These are phyloP conservation scores for Didymella arachidicola DNA, from an alignment of 2,329 filamentous ascomycete genomes.

Conservation along the genomic window DNA sequence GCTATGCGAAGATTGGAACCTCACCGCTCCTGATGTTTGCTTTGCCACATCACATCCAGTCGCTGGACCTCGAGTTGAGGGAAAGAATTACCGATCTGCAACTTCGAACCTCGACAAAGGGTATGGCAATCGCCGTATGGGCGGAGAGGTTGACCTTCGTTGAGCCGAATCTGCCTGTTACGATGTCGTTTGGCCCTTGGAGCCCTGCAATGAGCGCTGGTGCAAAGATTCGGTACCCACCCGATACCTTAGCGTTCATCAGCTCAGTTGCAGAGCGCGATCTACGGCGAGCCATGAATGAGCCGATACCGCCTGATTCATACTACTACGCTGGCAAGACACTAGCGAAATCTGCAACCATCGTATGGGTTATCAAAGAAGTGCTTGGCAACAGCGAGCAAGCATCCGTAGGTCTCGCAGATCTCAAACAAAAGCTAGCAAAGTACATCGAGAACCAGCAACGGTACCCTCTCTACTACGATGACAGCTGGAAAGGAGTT, in stretches of 20 bases:
- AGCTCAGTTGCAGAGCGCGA: conserved; percentile 72
- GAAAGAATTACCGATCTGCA: conserved; percentile 62
- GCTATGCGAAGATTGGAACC: conserved; percentile 75
- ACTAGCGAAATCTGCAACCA: conserved; percentile 52
- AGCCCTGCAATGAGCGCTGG: conserved; percentile 57
- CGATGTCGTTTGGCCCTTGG: conserved; percentile 84
- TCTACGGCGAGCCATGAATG: conserved; percentile 76
- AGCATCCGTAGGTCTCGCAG: conserved; percentile 58
- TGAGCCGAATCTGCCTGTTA: conserved; percentile 74
- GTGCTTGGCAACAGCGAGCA: conserved; percentile 64
- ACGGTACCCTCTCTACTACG: conserved; percentile 62
- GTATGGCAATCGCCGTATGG: conserved; percentile 74
- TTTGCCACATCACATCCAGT: conserved; percentile 82
- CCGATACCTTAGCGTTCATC: conserved; percentile 66
- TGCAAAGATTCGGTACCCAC: conserved; percentile 49
- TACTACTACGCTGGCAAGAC: conserved; percentile 89
- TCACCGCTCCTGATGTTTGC: conserved; percentile 81
- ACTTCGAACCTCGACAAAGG: conserved; percentile 85
- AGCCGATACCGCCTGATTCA: conserved; percentile 77
- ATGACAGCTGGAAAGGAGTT: conserved; percentile 76
- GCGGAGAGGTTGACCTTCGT: conserved; percentile 69
- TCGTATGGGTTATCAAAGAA: conserved; percentile 59
- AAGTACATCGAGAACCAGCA: conserved; percentile 57
- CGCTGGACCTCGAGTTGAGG: conserved; percentile 69
- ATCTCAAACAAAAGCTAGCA: conserved; percentile 57